These are phyloP conservation scores for Lodderomyces orthopsilosis DNA, from an alignment of 1,139 yeast genomes.

Conservation along the genomic window DNA sequence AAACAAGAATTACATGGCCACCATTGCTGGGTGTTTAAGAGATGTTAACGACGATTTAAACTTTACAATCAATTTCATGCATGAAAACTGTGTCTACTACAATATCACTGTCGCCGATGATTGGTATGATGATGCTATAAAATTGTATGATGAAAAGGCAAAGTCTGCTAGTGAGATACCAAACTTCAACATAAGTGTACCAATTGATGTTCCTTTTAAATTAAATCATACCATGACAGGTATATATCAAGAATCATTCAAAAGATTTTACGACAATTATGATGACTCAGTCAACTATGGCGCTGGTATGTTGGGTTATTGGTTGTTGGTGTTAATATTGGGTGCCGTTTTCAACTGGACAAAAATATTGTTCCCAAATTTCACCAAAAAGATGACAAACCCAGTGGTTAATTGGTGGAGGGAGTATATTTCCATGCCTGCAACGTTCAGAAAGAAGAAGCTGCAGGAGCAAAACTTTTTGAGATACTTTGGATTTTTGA, in stretches of 20 bases:
- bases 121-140: constrained; percentile 7
- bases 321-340: constrained; percentile 45
- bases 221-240: background rate
- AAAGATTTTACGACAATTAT: constrained; percentile 26
- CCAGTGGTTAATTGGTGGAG: constrained; percentile 5
- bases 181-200: constrained; percentile 20
- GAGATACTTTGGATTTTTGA: constrained; percentile 18
- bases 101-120: constrained; percentile 14
- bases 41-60: background rate
- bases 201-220: constrained; percentile 6
- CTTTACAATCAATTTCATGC: constrained; percentile 2
- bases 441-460: constrained; percentile 22
- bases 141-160: constrained; percentile 5
- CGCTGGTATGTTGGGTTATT: constrained; percentile 46
- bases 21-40: constrained; percentile 10
- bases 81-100: constrained; percentile 7
- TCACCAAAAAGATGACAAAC: constrained; percentile 14
- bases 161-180: constrained; percentile 19
- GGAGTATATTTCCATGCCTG: constrained; percentile 23
- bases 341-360: constrained; percentile 44
- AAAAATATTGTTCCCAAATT: constrained; percentile 23
- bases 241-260: constrained; percentile 6
- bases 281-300: constrained; percentile 46
- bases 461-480: constrained; percentile 11
- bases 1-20: constrained; percentile 8